A percentile compares a stretch with the other conserved stretches of the same genome.
Conservation (phyloP, 202 grass and related monocot genomes). For the Setaria italica region DNA sequence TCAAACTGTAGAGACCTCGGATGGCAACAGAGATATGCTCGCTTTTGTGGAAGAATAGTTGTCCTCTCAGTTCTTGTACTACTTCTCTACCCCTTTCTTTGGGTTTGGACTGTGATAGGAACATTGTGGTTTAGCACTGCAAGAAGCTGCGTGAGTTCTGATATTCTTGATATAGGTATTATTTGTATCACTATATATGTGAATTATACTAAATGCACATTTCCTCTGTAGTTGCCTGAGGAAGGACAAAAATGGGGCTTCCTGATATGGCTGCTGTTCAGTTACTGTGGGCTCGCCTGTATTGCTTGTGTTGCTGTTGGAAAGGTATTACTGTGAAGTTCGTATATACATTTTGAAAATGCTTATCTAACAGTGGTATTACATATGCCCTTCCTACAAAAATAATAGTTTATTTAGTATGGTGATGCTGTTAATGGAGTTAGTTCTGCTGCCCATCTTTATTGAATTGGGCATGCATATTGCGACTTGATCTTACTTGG, state of each 20-base stretch:
- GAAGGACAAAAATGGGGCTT: conserved; percentile 99
- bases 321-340: conserved; percentile 64
- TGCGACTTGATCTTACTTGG: neutral
- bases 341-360: neutral
- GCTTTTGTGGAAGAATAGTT: conserved; percentile 94
- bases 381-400: conserved; percentile 11
- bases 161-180: neutral
- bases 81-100: conserved; percentile 94
- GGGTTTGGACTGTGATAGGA: conserved; percentile 98
- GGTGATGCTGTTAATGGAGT: conserved; percentile 10
- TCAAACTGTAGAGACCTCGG: conserved; percentile 79
- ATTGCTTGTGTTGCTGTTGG: conserved; percentile 89
- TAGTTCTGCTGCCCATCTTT: neutral
- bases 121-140: conserved; percentile 97
- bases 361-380: conserved; percentile 13
- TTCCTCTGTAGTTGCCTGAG: conserved; percentile 68
- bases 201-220: conserved; percentile 38
- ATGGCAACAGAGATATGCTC: conserved; percentile 93
- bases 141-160: conserved; percentile 80
- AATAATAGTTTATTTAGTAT: conserved; percentile 29
- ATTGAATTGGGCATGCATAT: conserved; percentile 20
- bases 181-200: neutral
- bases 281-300: conserved; percentile 86
- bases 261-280: conserved; percentile 97
- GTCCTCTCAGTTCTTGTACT: conserved; percentile 88